Evolutionary conservation across 352 stramenopile genomes (phyloP).

Genomic region (Phytophthora cryptogea): DNA sequence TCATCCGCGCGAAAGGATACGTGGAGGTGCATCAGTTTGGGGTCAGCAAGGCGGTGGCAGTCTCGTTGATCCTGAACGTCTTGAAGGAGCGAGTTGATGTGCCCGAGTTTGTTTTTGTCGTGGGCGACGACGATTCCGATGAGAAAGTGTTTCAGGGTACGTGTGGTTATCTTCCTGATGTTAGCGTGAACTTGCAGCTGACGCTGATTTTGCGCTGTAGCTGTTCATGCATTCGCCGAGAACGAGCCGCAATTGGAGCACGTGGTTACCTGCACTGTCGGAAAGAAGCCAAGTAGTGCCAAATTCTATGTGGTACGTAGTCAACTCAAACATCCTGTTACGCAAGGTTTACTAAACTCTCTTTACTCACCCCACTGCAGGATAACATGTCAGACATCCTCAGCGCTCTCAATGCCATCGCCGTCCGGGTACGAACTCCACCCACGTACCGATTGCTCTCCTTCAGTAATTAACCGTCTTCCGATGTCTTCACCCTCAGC

Average conservation of each 20-base stretch:
- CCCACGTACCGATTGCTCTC: not conserved
- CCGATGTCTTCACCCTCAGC: constrained; percentile 4
- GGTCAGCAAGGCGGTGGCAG: constrained; percentile 65
- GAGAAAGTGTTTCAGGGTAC: constrained; percentile 87
- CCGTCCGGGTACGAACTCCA: constrained; percentile 44
- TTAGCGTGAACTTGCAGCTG: not conserved
- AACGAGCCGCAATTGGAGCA: constrained; percentile 44
- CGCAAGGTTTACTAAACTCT: not conserved
- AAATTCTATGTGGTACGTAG: constrained; percentile 90
- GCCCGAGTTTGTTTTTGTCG: constrained; percentile 94
- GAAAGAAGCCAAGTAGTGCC: constrained; percentile 97
- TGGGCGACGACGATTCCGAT: constrained; percentile 98
- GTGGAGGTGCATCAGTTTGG: constrained; percentile 79
- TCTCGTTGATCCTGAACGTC: constrained; percentile 57
- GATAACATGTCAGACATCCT: constrained; percentile 63
- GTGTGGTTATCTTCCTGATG: not conserved
- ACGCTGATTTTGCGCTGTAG: constrained; percentile 31
- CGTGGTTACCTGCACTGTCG: constrained; percentile 95
- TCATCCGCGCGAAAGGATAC: constrained; percentile 67
- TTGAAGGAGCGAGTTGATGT: constrained; percentile 61
- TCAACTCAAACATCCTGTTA: not conserved
- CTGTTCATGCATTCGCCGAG: constrained; percentile 48
- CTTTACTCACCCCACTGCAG: constrained; percentile 19
- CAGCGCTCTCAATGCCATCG: constrained; percentile 51
- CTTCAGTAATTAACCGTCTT: not conserved